A percentile compares a stretch with the other conserved stretches of the same genome.
phyloP scores from a whole-genome alignment of 2,329 filamentous ascomycete species.

The Fusarium sarcochroum region DNA sequence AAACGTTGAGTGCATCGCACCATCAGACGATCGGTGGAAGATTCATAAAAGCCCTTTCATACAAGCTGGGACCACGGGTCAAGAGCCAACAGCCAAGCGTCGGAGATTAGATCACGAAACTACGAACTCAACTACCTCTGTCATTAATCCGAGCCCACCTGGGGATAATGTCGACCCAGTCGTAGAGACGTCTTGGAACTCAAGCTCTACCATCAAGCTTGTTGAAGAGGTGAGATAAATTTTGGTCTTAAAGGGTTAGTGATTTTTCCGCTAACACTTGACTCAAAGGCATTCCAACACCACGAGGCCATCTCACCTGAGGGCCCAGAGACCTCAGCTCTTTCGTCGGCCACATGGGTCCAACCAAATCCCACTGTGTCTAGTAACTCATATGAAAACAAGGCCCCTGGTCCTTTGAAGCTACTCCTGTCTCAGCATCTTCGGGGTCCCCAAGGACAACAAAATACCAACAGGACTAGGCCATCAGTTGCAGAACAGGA shows the following conservation, averaged over 20 bases:
- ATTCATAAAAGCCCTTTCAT: neutral
- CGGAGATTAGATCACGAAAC: neutral
- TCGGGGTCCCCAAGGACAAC: neutral
- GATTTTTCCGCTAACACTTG: neutral
- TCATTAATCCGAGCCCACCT: neutral
- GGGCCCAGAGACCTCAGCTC: slow-evolving; percentile 33
- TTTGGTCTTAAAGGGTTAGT: neutral
- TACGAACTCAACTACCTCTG: neutral
- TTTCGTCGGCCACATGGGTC: slow-evolving; percentile 19
- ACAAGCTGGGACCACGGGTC: neutral
- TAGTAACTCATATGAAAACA: neutral
- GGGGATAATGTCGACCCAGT: neutral
- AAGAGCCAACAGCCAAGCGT: neutral
- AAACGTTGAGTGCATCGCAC: slow-evolving; percentile 39
- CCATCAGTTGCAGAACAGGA: neutral
- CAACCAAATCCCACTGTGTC: neutral
- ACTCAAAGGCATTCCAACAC: slow-evolving; percentile 37
- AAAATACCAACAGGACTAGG: neutral
- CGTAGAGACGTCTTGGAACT: slow-evolving; percentile 4
- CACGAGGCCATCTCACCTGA: slow-evolving; percentile 30
- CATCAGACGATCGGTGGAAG: slow-evolving; percentile 8
- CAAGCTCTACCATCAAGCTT: slow-evolving; percentile 23
- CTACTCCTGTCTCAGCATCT: neutral
- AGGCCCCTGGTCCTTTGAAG: neutral
- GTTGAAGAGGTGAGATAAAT: slow-evolving; percentile 16